Conservation (phyloP, 129 eudicot species). For the Flaveria ramosissima region DNA sequence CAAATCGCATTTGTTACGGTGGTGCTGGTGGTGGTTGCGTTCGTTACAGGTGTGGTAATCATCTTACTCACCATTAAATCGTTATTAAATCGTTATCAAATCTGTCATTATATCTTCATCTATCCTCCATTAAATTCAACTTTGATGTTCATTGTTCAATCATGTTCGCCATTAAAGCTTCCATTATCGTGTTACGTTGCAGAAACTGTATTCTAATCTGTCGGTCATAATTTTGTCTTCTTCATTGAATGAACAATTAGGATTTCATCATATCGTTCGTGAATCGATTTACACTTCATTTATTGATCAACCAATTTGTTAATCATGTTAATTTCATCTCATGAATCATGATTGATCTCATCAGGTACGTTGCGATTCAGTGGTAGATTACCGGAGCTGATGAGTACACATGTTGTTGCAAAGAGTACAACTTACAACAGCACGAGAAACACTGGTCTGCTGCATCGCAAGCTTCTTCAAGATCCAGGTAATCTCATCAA, state of each 20-base stretch:
- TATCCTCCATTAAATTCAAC: conserved; percentile 27
- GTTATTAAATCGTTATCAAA: conserved; percentile 22
- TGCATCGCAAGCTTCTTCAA: conserved; percentile 69
- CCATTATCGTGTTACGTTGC: conserved; percentile 25
- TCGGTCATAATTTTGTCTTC: conserved; percentile 27
- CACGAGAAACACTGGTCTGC: conserved; percentile 31
- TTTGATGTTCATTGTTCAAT: not conserved
- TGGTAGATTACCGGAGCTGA: conserved; percentile 11
- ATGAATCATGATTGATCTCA: not conserved
- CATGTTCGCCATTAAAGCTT: conserved; percentile 1
- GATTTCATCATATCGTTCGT: too few relatives aligned
- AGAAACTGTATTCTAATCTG: not conserved
- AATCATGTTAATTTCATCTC: too few relatives aligned
- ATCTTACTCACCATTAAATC: conserved; percentile 4
- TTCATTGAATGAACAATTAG: conserved; percentile 28
- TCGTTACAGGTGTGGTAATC: conserved; percentile 52
- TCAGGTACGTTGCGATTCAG: conserved; percentile 31
- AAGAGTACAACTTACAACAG: conserved; percentile 23
- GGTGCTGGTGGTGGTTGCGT: conserved; percentile 38
- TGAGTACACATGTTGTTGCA: conserved; percentile 18
- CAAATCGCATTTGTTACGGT: conserved; percentile 39
- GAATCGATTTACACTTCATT: not conserved
- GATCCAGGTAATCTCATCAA: conserved; percentile 41
- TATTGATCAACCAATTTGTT: too few relatives aligned
- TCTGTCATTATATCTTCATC: conserved; percentile 28